Base-by-base conservation (phyloP, 805 yeast genomes). In the Hanseniaspora occidentalis region DNA sequence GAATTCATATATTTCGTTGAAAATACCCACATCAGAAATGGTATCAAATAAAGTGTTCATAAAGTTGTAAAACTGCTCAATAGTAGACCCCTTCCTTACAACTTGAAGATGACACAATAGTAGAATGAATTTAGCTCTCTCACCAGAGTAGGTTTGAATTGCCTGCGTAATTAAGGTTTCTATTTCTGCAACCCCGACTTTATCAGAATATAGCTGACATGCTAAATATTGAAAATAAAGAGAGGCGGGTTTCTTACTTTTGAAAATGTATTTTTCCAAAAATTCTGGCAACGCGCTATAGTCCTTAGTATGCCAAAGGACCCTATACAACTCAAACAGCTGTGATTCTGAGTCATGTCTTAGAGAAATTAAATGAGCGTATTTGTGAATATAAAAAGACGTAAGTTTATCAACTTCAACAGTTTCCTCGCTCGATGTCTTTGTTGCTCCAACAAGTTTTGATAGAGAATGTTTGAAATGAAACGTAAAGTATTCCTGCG, bases 301-400 rank as follows among this genome's bases (percentile, higher is more conserved):
- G 16, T 18, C 9, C 11, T 19, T 18, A 19, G 36, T 33, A 10
- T 19, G 9, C 18, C 36, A 19, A 19, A 33, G 23, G 6, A 19
- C 16, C 4, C 16, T 33, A 23, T 17, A 19, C 5, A 64, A 47
- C 45, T 80, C 89, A 52, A 77, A 77, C 53, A 76, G 65, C 47
- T 77, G 79, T 5, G 75, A 58, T 47, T 71, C 75, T 3, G 73
- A 60, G 52, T 83, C 86, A 54, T 73, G 44, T 19, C 45, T 47
- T 7, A 26, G 24, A 1, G 53, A 46, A 34, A 55, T 47, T 2
- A 57, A 50, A 8, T 40, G 37, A 14, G 56, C 24, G 37, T 52
- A 56, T 37, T 55, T 47, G 17, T 40, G 42, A 5, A 55, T 35
- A 13, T 57, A 36, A 11, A 43, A 41, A 6, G 61, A 48, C 6